These are phyloP conservation scores for Alternaria triticina DNA, from an alignment of 2,329 filamentous ascomycete species.

Conservation along the genomic window DNA sequence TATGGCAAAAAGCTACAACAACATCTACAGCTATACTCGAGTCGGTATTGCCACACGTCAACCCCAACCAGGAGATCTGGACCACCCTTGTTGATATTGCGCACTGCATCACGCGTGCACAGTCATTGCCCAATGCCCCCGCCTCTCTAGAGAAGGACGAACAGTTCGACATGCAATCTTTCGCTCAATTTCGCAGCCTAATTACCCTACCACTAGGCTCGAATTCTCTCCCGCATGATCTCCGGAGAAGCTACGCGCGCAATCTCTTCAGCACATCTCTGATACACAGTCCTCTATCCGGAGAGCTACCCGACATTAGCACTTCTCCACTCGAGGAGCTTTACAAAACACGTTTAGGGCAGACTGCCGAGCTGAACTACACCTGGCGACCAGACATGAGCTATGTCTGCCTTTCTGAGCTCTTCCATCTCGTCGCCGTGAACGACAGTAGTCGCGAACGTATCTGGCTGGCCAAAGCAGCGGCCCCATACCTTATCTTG, in stretches of 20 bases:
- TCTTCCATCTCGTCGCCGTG: slow-evolving; percentile 62
- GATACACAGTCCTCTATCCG: slow-evolving; percentile 72
- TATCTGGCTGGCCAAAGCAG: slow-evolving; percentile 72
- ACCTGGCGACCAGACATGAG: slow-evolving; percentile 73
- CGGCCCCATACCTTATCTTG: slow-evolving; percentile 81
- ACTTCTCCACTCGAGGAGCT: slow-evolving; percentile 65
- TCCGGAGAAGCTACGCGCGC: slow-evolving; percentile 72
- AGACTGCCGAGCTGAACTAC: slow-evolving; percentile 71
- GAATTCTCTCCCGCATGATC: slow-evolving; percentile 67
- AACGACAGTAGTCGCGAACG: slow-evolving; percentile 54
- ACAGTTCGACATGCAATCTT: slow-evolving; percentile 78
- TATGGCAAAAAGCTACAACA: slow-evolving; percentile 83
- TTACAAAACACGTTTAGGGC: slow-evolving; percentile 70
- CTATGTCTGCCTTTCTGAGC: slow-evolving; percentile 80
- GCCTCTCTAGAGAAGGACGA: slow-evolving; percentile 65
- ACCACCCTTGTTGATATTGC: slow-evolving; percentile 51
- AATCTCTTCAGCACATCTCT: slow-evolving; percentile 83
- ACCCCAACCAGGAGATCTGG: slow-evolving; percentile 65
- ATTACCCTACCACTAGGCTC: slow-evolving; percentile 77
- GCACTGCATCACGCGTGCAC: slow-evolving; percentile 47
- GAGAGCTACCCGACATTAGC: slow-evolving; percentile 61
- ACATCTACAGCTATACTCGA: slow-evolving; percentile 72
- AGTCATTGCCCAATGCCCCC: slow-evolving; percentile 47
- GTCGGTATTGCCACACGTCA: slow-evolving; percentile 63
- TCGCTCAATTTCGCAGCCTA: slow-evolving; percentile 71